Evolutionary conservation across 345 rosid species (phyloP), one percentile per base, ranked within the genome.

Genomic region (Syzygium jambos): DNA sequence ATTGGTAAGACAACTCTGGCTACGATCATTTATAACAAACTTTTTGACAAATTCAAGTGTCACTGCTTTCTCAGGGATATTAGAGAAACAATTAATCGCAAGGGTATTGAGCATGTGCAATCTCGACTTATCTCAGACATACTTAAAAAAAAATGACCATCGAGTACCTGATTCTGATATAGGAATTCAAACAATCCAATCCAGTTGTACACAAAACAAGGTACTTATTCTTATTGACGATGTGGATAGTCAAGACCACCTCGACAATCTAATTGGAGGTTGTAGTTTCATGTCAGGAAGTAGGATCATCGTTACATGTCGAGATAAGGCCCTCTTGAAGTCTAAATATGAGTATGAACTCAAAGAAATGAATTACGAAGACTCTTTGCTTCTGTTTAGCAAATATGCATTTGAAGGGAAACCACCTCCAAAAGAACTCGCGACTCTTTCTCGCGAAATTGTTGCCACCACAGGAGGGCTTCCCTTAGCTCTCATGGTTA

Each of bases 401-500:
- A 52, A 53, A 77, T 38, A 87, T 51, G 90, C 90, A 5, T 87
- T 89, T 61, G 78, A 57, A 57, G 25, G 54, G 25, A 29, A 68
- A 17, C 6, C n/a, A 14, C 86, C 89, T 9, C 52, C 57, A 30
- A 34, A 53, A n/a, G 82, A 85, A 13, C 14, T 49, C 11, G 85
- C 4, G 0, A 30, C 14, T 11, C 29, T 89, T 38, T 52, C 85
- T 0, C 0, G 6, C 11, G 7, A 78, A 11, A 49, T 87, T 5
- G 84, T 89, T 23, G 14, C 22, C 8, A 54, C 65, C 8, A 88
- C 89, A 52, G 77, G 85, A 2, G 85, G 89, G 11, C 89, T 87
- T 27, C 90, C 90, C 13, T 77, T 89, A 85, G 87, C 89, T 41
- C 56, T 89, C 0, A 63, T 56, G 2, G 52, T 85, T 53, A 43